Base-by-base conservation (phyloP, 2,329 filamentous ascomycete genomes). In the Pseudogymnoascus sp. region DNA sequence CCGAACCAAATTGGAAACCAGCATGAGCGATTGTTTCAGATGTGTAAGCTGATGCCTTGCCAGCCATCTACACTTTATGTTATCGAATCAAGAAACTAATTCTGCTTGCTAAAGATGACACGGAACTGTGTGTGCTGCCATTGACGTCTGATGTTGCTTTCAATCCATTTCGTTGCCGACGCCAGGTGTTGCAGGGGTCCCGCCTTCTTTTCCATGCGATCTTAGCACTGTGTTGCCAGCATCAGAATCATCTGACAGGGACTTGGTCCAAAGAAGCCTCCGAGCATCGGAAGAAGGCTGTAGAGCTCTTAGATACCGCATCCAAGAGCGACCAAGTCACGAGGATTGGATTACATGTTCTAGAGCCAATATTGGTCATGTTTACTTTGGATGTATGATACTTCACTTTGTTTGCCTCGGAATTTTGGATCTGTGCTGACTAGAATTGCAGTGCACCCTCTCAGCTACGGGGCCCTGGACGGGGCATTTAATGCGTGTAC, bases 41-140 rank as follows among this genome's bases (percentile, higher is more conserved):
- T 59, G 57, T 59, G 57, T 59, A 59, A 59, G 57, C 30, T 43
- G 8, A 20, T 6, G 7, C 4, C 14, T 22, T 14, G 2, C 1
- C 15, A 39, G 18, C 14, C 28, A 59, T 39, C 4, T 47, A 30
- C 12, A 11, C 5, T 39, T 18, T 14, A 9, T n/a, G 25, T 43
- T 4, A 18, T 37, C 8, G 28, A 33, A 25, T 6, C 4, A n/a
- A 11, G 38, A 28, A 9, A 11, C 60, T 61, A 59, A 64, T 41
- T 43, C n/a, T 36, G 18, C 37, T 30, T 12, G 15, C 18, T 33
- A 15, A 57, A 73, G 72, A 73, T 61, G 71, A 74, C 58, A 64
- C 69, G 37, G 72, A 73, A 22, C 72, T 72, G 36, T 74, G 72
- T 43, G 61, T 73, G 9, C 62, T 72, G 15, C 72, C 72, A 0